phyloP scores from a whole-genome alignment of 495 filamentous ascomycete species.

The Hamigera avellanea region DNA sequence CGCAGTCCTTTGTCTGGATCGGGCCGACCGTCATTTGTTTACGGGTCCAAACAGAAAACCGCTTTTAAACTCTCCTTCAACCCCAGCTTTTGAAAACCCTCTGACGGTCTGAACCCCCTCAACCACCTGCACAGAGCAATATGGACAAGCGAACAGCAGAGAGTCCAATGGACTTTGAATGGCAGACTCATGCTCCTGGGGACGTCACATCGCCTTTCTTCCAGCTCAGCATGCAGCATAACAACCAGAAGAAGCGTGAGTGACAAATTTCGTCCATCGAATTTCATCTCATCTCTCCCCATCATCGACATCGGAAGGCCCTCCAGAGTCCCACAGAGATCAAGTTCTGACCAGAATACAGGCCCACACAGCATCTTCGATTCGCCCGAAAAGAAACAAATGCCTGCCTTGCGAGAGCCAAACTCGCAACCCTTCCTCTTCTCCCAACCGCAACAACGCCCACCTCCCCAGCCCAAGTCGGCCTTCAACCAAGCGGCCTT shows the following conservation, averaged over 20 bases:
- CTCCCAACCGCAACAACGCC: slow-evolving; percentile 16
- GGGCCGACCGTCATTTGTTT: not conserved
- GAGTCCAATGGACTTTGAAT: slow-evolving; percentile 62
- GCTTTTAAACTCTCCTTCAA: not conserved
- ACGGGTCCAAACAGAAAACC: not conserved
- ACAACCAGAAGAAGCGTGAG: slow-evolving; percentile 40
- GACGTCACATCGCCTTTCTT: slow-evolving; percentile 49
- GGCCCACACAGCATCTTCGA: slow-evolving; percentile 40
- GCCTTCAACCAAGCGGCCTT: slow-evolving; percentile 60
- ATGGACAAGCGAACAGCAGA: slow-evolving; percentile 39
- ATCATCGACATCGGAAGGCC: not conserved
- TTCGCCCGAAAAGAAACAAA: slow-evolving; percentile 36
- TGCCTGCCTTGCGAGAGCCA: slow-evolving; percentile 36
- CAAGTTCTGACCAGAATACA: slow-evolving; percentile 12
- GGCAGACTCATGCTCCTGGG: slow-evolving; percentile 43
- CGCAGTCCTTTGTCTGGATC: too few relatives aligned
- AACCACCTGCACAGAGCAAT: slow-evolving; percentile 6
- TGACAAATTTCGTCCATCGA: slow-evolving; percentile 3
- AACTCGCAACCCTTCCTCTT: slow-evolving; percentile 37
- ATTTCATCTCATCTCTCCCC: not conserved
- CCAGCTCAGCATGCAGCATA: slow-evolving; percentile 35
- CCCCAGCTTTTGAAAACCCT: not conserved
- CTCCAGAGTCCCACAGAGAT: slow-evolving; percentile 2
- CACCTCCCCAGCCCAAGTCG: slow-evolving; percentile 17
- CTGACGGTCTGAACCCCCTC: slow-evolving; percentile 2